Conservation (phyloP, 176 grass and related monocot genomes). For the Neostapfia colusana region DNA sequence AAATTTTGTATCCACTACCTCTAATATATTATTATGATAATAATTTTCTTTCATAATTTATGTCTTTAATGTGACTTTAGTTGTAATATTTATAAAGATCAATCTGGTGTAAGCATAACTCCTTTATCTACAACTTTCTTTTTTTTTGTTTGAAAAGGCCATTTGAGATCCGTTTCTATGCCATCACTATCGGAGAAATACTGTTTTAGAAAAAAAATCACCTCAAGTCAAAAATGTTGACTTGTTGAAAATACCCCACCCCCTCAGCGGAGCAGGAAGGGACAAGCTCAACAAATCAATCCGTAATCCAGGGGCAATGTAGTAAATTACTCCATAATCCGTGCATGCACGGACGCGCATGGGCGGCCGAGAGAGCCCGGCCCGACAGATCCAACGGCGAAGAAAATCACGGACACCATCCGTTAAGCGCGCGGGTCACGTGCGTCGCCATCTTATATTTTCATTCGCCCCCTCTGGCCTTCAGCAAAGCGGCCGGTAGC, state of each 20-base stretch:
- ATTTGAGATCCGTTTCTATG: background rate
- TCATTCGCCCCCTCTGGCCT: background rate
- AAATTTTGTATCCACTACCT: no score
- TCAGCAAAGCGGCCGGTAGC: conserved; percentile 33
- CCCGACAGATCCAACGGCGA: conserved; percentile 6
- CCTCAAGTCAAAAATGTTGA: background rate
- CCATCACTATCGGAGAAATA: background rate
- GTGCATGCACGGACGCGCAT: conserved; percentile 28
- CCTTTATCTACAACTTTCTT: background rate
- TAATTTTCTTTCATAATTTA: no score
- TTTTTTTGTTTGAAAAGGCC: background rate
- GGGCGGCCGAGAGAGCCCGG: background rate
- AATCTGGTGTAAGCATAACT: no score
- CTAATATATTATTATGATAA: no score
- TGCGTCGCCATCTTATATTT: conserved; percentile 30
- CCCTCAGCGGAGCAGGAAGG: background rate
- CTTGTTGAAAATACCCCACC: background rate
- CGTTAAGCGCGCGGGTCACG: conserved; percentile 9
- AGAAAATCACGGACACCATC: background rate
- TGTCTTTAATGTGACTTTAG: no score
- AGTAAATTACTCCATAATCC: background rate
- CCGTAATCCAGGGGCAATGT: background rate
- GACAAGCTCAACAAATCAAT: background rate
- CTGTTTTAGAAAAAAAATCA: background rate
- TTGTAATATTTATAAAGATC: no score